A percentile compares a stretch with the other conserved stretches of the same genome.
Conservation (phyloP, 2,329 filamentous ascomycete species). For the Boeremia exigua region DNA sequence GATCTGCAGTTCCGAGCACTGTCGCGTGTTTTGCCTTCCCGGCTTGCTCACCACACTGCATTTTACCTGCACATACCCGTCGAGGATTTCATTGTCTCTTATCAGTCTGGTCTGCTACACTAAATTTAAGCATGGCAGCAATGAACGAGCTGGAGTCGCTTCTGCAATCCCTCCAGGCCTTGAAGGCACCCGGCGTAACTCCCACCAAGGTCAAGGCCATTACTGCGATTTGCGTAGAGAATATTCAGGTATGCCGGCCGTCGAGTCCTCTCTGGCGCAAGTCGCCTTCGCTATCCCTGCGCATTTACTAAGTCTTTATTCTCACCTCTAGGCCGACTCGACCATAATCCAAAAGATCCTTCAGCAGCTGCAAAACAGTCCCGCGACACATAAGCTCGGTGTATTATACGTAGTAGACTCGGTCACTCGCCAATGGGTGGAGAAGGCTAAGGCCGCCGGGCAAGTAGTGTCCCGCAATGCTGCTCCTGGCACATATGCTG, state of each 20-base stretch:
- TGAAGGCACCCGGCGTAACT: slow-evolving; percentile 94
- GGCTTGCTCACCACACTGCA: slow-evolving; percentile 21
- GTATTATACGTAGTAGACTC: slow-evolving; percentile 99
- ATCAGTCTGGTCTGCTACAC: slow-evolving; percentile 30
- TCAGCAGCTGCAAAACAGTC: slow-evolving; percentile 95
- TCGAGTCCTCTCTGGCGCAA: slow-evolving; percentile 14
- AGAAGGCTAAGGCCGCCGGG: slow-evolving; percentile 85
- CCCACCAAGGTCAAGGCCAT: slow-evolving; percentile 89
- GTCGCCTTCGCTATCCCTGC: slow-evolving; percentile 15
- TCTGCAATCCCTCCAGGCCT: slow-evolving; percentile 86
- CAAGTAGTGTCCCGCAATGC: slow-evolving; percentile 79
- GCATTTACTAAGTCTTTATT: slow-evolving; percentile 33
- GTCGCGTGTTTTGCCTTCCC: slow-evolving; percentile 32
- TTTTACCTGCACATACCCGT: slow-evolving; percentile 16
- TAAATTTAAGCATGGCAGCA: slow-evolving; percentile 63
- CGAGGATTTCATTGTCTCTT: slow-evolving; percentile 24
- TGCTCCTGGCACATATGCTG: slow-evolving; percentile 89
- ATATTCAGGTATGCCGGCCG: slow-evolving; percentile 41
- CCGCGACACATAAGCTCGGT: slow-evolving; percentile 94
- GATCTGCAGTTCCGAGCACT: slow-evolving; percentile 35
- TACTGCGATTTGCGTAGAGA: slow-evolving; percentile 81
- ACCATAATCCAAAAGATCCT: slow-evolving; percentile 95
- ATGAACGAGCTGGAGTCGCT: slow-evolving; percentile 90
- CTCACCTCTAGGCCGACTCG: slow-evolving; percentile 77
- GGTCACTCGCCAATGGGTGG: slow-evolving; percentile 98